These are phyloP conservation scores for Nothophaeocryptopus gaeumannii DNA, from an alignment of 2,329 filamentous ascomycete genomes.

Conservation along the genomic window DNA sequence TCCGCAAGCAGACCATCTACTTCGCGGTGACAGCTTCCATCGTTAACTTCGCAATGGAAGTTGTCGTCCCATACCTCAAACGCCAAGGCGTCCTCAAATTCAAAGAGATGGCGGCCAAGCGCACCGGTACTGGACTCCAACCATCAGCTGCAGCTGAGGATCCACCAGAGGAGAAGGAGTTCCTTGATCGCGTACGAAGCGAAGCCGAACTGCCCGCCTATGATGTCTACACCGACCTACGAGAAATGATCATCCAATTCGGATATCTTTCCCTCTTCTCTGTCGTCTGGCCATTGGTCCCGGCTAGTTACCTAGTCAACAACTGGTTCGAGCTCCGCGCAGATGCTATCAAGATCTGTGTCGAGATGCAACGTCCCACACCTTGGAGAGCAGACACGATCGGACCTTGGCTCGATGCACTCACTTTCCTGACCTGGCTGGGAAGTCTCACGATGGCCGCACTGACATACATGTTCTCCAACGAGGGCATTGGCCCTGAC, in stretches of 20 bases:
- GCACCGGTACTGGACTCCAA: constrained; percentile 44
- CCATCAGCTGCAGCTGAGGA: constrained; percentile 43
- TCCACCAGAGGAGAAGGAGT: constrained; percentile 75
- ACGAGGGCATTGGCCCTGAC: constrained; percentile 61
- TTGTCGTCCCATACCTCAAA: constrained; percentile 81
- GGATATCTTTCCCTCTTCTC: constrained; percentile 90
- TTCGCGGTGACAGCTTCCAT: constrained; percentile 93
- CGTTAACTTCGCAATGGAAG: constrained; percentile 80
- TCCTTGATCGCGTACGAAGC: constrained; percentile 75
- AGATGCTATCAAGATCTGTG: constrained; percentile 90
- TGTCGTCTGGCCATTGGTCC: constrained; percentile 90
- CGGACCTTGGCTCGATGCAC: constrained; percentile 81
- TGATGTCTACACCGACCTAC: constrained; percentile 84
- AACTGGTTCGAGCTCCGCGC: constrained; percentile 94
- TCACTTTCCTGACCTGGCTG: constrained; percentile 90
- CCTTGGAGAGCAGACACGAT: constrained; percentile 91
- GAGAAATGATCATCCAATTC: constrained; percentile 84
- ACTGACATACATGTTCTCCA: constrained; percentile 84
- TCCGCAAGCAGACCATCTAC: constrained; percentile 91
- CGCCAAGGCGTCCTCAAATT: constrained; percentile 74
- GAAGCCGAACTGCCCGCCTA: constrained; percentile 82
- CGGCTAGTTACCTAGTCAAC: constrained; percentile 84
- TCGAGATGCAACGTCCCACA: constrained; percentile 82
- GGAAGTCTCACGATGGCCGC: constrained; percentile 84
- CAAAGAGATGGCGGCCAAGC: constrained; percentile 67